Conservation (phyloP, 2,329 filamentous ascomycete species). For the Colletotrichum limetticola region DNA sequence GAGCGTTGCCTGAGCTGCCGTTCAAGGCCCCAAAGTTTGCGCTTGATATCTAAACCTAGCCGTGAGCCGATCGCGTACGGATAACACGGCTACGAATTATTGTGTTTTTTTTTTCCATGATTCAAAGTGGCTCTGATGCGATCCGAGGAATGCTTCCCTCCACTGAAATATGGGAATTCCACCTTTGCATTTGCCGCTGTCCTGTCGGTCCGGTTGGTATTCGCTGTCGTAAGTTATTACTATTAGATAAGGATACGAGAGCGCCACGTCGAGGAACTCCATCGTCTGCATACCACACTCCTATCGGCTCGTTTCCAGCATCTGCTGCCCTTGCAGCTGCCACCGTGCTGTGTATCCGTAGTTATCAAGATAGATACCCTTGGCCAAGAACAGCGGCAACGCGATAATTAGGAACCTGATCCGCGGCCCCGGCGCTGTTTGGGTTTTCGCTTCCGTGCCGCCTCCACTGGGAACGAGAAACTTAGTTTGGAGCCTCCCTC, state of each 20-base stretch:
- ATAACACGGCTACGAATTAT: neutral
- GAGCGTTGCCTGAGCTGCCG: neutral
- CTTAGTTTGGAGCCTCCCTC: slow-evolving; percentile 1
- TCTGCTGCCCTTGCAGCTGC: slow-evolving; percentile 3
- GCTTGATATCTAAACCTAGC: neutral
- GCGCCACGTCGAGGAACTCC: neutral
- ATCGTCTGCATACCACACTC: neutral
- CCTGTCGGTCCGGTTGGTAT: neutral
- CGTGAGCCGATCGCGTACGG: neutral
- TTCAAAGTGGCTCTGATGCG: neutral
- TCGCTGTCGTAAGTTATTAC: neutral
- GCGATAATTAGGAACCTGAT: neutral
- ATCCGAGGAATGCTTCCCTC: slow-evolving; percentile 5
- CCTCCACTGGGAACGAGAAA: slow-evolving; percentile 21
- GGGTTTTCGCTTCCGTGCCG: slow-evolving; percentile 5
- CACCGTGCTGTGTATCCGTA: neutral
- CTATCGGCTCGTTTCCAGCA: neutral
- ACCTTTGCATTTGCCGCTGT: neutral
- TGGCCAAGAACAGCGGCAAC: neutral
- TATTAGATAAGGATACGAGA: slow-evolving; percentile 1
- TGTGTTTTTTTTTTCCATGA: neutral
- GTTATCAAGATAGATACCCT: slow-evolving; percentile 4
- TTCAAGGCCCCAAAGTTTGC: neutral
- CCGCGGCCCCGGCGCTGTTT: slow-evolving; percentile 3
- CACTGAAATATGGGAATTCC: neutral